A percentile compares a stretch with the other conserved stretches of the same genome.
These are phyloP conservation scores for Diphasiastrum complanatum DNA, from an alignment of 83 land plant genomes.

Conservation along the genomic window DNA sequence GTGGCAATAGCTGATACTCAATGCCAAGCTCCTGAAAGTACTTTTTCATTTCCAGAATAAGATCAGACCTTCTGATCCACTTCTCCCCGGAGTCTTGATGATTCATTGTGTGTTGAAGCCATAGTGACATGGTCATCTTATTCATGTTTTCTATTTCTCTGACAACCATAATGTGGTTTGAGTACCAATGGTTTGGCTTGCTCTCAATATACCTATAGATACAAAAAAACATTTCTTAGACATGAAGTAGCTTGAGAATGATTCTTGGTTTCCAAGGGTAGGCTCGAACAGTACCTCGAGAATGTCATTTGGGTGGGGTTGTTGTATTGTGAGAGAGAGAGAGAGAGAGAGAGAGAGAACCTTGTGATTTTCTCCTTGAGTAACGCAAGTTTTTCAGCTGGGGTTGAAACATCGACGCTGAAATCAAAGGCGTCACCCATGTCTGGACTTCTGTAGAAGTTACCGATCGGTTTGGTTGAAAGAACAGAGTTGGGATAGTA, in stretches of 20 bases:
- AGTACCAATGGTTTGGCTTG: slow-evolving; percentile 52
- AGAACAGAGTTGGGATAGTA: slow-evolving; percentile 56
- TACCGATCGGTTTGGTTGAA: slow-evolving; percentile 55
- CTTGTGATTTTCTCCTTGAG: slow-evolving; percentile 49
- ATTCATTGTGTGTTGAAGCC: slow-evolving; percentile 58
- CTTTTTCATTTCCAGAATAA: slow-evolving; percentile 48
- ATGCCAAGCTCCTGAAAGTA: slow-evolving; percentile 53
- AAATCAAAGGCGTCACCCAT: slow-evolving; percentile 70
- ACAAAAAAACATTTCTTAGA: neutral
- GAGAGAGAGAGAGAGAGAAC: slow-evolving; percentile 26
- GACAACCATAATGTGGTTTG: slow-evolving; percentile 36
- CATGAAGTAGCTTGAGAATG: neutral
- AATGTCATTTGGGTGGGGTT: neutral
- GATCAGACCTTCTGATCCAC: slow-evolving; percentile 38
- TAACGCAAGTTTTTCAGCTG: slow-evolving; percentile 46
- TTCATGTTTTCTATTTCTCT: slow-evolving; percentile 54
- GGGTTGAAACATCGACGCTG: slow-evolving; percentile 49
- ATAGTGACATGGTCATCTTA: slow-evolving; percentile 47
- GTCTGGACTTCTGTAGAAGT: slow-evolving; percentile 80
- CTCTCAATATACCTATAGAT: slow-evolving; percentile 49
- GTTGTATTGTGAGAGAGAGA: neutral
- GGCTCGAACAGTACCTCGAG: neutral
- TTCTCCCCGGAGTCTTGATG: slow-evolving; percentile 61
- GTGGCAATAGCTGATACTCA: slow-evolving; percentile 52
- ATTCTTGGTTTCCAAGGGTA: neutral